These are phyloP conservation scores for Musa troglodytarum DNA, from an alignment of 176 grass and related monocot species.

Conservation along the genomic window DNA sequence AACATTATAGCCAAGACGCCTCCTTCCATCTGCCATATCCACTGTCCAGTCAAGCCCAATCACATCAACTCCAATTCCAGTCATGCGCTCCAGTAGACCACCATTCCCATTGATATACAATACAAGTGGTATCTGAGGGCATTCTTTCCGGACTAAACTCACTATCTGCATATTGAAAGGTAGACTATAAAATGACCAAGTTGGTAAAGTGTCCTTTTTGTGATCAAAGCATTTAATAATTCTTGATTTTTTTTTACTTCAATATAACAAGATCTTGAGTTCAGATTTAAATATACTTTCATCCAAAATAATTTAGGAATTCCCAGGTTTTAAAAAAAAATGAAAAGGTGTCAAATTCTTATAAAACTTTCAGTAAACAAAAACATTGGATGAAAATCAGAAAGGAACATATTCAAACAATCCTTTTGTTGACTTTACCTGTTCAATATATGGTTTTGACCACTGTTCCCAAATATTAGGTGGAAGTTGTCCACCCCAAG, in stretches of 20 bases:
- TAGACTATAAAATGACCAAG: slow-evolving; percentile 8
- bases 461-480: slow-evolving; percentile 95
- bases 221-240: background rate
- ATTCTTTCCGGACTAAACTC: slow-evolving; percentile 59
- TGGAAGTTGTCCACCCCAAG: slow-evolving; percentile 95
- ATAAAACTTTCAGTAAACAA: background rate
- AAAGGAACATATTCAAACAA: background rate
- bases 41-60: slow-evolving; percentile 99
- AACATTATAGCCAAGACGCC: slow-evolving; percentile 57
- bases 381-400: background rate
- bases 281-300: background rate
- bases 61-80: slow-evolving; percentile 75
- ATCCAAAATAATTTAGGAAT: background rate
- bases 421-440: slow-evolving; percentile 32
- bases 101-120: slow-evolving; percentile 98
- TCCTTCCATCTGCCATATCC: slow-evolving; percentile 95
- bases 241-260: background rate
- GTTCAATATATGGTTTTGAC: slow-evolving; percentile 96
- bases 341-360: background rate
- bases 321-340: background rate
- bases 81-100: slow-evolving; percentile 82
- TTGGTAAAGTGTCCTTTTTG: background rate
- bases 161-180: slow-evolving; percentile 67
- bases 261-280: too few relatives aligned
- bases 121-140: slow-evolving; percentile 76